These are phyloP conservation scores for Didymella pomorum DNA, from an alignment of 2,329 filamentous ascomycete genomes.

Conservation along the genomic window DNA sequence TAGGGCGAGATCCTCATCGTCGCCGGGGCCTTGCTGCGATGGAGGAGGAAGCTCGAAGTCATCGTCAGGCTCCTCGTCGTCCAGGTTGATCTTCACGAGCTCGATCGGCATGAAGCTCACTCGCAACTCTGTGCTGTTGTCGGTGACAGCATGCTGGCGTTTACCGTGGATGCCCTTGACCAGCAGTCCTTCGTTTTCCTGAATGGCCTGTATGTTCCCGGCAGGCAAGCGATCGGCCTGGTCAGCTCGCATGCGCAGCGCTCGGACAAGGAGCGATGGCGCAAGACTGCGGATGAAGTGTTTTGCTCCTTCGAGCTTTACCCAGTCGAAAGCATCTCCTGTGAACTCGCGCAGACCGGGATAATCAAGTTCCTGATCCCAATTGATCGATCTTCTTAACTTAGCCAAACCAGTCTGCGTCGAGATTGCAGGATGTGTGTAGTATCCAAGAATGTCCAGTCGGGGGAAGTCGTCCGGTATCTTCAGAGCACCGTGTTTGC, in stretches of 20 bases:
- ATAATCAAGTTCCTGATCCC: constrained; percentile 71
- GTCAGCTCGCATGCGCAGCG: constrained; percentile 54
- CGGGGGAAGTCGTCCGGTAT: constrained; percentile 87
- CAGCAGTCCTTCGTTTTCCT: constrained; percentile 61
- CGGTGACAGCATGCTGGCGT: constrained; percentile 76
- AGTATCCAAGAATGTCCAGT: constrained; percentile 80
- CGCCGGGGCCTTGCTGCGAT: constrained; percentile 31
- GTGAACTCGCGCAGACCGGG: constrained; percentile 75
- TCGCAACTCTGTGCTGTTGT: constrained; percentile 78
- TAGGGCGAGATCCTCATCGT: constrained; percentile 43
- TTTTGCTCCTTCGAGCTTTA: constrained; percentile 75
- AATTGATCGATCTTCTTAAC: constrained; percentile 63
- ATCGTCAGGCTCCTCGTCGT: constrained; percentile 75
- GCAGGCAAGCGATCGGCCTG: constrained; percentile 28
- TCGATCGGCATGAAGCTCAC: constrained; percentile 78
- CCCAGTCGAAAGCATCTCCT: constrained; percentile 86
- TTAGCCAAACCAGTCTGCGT: constrained; percentile 63
- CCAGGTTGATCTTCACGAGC: constrained; percentile 79
- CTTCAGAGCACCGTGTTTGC: constrained; percentile 73
- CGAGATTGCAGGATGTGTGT: constrained; percentile 87
- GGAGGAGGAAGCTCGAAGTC: constrained; percentile 56
- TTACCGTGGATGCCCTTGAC: constrained; percentile 73
- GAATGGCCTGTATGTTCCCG: constrained; percentile 48
- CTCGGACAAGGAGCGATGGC: constrained; percentile 74
- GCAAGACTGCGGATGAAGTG: constrained; percentile 85